Percentiles rank a stretch among this genome's conserved stretches.
phyloP scores from a whole-genome alignment of 352 stramenopile species.

The Elongisporangium undulatum region DNA sequence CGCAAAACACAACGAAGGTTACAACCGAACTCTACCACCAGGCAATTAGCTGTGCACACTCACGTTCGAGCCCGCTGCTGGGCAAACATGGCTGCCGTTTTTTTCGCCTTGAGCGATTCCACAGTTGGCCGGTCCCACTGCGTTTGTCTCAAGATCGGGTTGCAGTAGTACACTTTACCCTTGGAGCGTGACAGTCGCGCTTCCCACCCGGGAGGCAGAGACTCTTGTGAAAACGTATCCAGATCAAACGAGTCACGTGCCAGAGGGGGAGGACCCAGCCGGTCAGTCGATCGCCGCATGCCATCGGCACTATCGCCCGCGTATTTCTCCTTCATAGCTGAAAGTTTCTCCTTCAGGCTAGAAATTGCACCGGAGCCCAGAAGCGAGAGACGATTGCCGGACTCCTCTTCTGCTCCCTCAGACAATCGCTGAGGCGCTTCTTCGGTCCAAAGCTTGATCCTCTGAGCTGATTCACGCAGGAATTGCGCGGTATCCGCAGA shows the following conservation, averaged over 20 bases:
- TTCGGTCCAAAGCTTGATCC: conserved; percentile 70
- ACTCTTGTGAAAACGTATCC: conserved; percentile 45
- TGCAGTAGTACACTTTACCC: conserved; percentile 84
- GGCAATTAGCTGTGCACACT: conserved; percentile 4
- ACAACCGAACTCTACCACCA: not conserved
- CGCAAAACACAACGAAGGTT: not conserved
- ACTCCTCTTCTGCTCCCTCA: conserved; percentile 38
- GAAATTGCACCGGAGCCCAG: conserved; percentile 64
- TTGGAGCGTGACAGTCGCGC: conserved; percentile 79
- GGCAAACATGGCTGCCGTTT: conserved; percentile 33
- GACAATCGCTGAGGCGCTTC: conserved; percentile 47
- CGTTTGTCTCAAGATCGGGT: conserved; percentile 63
- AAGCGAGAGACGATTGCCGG: conserved; percentile 44
- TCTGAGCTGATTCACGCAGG: conserved; percentile 61
- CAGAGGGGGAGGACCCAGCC: conserved; percentile 6
- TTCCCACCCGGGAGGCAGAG: conserved; percentile 75
- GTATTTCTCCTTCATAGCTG: conserved; percentile 81
- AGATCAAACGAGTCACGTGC: conserved; percentile 61
- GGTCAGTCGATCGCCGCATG: conserved; percentile 2
- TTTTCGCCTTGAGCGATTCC: conserved; percentile 56
- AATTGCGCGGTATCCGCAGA: conserved; percentile 78
- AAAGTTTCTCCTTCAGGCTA: conserved; percentile 62
- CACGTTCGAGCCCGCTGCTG: conserved; percentile 32
- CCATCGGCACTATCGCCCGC: conserved; percentile 37
- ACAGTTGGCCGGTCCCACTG: conserved; percentile 83